A percentile compares a stretch with the other conserved stretches of the same genome.
phyloP scores from a whole-genome alignment of 2,329 filamentous ascomycete genomes.

The Clarireedia sp. region DNA sequence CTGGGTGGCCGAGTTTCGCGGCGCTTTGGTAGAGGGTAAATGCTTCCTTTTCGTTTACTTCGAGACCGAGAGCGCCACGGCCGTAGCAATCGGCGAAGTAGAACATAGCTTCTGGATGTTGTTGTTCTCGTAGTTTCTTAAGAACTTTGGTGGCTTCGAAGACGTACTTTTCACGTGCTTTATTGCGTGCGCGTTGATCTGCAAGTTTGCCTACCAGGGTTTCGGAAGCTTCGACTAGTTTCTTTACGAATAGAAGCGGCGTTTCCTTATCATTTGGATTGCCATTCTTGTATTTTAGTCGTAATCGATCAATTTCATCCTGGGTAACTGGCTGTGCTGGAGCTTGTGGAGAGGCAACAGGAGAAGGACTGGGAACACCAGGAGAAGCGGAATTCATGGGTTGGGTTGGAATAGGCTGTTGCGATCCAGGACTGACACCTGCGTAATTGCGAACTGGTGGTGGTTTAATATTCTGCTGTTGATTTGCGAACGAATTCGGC shows the following conservation, averaged over 20 bases:
- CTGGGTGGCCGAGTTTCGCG: slow-evolving; percentile 78
- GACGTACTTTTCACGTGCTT: slow-evolving; percentile 75
- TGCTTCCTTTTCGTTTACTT: slow-evolving; percentile 82
- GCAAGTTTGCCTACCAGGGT: slow-evolving; percentile 57
- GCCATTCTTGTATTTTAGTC: slow-evolving; percentile 55
- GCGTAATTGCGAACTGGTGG: slow-evolving; percentile 38
- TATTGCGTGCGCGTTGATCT: slow-evolving; percentile 64
- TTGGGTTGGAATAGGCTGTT: not conserved
- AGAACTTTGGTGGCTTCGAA: slow-evolving; percentile 82
- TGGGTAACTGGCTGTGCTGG: slow-evolving; percentile 51
- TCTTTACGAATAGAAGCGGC: slow-evolving; percentile 70
- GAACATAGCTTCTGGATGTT: slow-evolving; percentile 85
- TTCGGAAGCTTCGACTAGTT: slow-evolving; percentile 75
- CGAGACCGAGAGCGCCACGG: slow-evolving; percentile 67
- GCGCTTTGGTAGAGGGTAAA: slow-evolving; percentile 91
- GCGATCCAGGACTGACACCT: slow-evolving; percentile 14
- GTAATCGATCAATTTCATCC: slow-evolving; percentile 69
- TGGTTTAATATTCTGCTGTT: slow-evolving; percentile 44
- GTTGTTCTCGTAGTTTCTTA: slow-evolving; percentile 71
- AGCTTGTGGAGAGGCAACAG: slow-evolving; percentile 5
- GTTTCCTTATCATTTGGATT: slow-evolving; percentile 66
- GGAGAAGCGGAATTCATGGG: not conserved
- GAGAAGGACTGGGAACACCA: slow-evolving; percentile 2
- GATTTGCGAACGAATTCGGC: slow-evolving; percentile 47
- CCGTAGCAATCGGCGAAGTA: slow-evolving; percentile 86